A percentile compares a stretch with the other conserved stretches of the same genome.
phyloP scores from a whole-genome alignment of 768 basidiomycete species.

The Scleroderma citrinum region DNA sequence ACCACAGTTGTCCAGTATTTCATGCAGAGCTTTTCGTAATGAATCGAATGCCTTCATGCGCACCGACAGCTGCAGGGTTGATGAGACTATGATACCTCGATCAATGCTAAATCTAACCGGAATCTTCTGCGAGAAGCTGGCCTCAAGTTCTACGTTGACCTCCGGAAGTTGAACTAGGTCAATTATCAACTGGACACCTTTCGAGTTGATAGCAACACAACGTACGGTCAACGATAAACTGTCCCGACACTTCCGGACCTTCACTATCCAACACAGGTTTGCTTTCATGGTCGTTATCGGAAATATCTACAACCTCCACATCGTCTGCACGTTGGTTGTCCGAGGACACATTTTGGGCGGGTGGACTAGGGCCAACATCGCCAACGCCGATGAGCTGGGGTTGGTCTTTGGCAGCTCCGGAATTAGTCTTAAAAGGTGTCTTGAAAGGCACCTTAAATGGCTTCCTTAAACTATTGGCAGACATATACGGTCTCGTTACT shows the following conservation, averaged over 20 bases:
- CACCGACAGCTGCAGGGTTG: conserved; percentile 22
- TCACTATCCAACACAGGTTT: background rate
- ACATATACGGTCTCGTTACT: conserved; percentile 47
- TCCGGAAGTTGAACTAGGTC: conserved; percentile 18
- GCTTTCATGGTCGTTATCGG: background rate
- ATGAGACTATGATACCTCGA: background rate
- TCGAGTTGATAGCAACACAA: background rate
- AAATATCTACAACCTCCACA: background rate
- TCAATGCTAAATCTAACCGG: conserved; percentile 24
- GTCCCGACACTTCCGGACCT: background rate
- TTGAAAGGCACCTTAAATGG: conserved; percentile 45
- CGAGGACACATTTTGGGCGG: background rate
- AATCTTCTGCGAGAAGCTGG: conserved; percentile 37
- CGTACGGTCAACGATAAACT: background rate
- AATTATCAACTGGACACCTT: background rate
- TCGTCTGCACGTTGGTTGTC: background rate
- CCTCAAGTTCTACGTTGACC: conserved; percentile 33
- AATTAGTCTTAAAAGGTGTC: conserved; percentile 28
- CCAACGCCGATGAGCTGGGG: no score
- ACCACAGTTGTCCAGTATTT: conserved; percentile 14
- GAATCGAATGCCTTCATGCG: conserved; percentile 34
- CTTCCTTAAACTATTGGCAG: conserved; percentile 37
- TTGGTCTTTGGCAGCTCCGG: background rate
- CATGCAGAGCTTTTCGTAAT: conserved; percentile 35
- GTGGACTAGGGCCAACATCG: background rate